Evolutionary conservation across 495 filamentous ascomycete genomes (phyloP), one percentile per base, ranked within the genome.

Genomic region (Podospora didyma): DNA sequence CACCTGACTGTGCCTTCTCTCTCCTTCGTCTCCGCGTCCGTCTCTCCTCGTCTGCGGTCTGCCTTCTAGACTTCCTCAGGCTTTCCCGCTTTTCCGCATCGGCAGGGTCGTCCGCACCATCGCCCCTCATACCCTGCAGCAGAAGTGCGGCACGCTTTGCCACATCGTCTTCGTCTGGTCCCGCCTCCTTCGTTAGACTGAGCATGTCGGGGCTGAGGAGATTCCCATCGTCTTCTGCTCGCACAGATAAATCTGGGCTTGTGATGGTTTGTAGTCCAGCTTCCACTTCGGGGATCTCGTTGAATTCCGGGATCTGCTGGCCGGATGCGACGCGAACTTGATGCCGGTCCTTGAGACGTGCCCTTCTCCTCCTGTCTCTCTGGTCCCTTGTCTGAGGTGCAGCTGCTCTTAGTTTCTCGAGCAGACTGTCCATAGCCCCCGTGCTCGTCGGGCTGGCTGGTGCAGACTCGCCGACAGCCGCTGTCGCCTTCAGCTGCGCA

Each of bases 401-500:
- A 2, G 94, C 94, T 37, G 92, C 91, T 51, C 94, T 89, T 51
- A 98, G 76, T 73, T 97, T 97, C 82, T 96, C 89, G 37, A 98
- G 82, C n/a, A 98, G 78, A 14, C 86, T 88, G 75, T 98, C 94
- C 91, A 98, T 97, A 35, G 93, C 95, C 44, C 94, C 95, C 45
- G 90, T 88, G 31, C 85, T 82, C 31, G 80, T 82, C n/a, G 93
- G 88, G 10, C 89, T 87, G 19, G 79, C 75, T 2, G 85, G 83
- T 3, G 72, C 73, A 14, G 74, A 75, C 17, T 71, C 59, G 46
- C 73, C 65, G 49, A 75, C 79, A 46, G 77, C 73, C 45, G 82
- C 79, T 39, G 80, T 75, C 42, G 84, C 73, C 61, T 88, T 88
- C 62, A 87, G 76, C 60, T 85, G 80, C 7, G 79, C 76, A 24